phyloP scores from a whole-genome alignment of 768 basidiomycete species.

The Auricularia sp. region DNA sequence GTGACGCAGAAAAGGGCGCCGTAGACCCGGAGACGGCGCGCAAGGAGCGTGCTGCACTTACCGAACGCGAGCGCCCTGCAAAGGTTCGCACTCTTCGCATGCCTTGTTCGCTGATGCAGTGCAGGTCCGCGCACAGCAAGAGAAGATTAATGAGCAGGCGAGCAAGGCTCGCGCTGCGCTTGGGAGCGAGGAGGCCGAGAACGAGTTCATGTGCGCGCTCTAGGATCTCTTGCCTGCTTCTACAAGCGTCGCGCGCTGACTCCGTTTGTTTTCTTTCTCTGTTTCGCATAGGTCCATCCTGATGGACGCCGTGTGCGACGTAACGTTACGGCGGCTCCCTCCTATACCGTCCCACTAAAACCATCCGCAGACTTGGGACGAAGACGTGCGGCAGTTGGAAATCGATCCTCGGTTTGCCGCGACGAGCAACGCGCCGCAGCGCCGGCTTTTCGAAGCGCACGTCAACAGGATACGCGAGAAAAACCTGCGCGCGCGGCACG shows the following conservation, averaged over 20 bases:
- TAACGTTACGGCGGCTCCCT: slow-evolving; percentile 54
- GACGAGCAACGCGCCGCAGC: slow-evolving; percentile 48
- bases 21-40: slow-evolving; percentile 24
- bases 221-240: slow-evolving; percentile 9
- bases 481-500: slow-evolving; percentile 53
- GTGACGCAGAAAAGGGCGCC: slow-evolving; percentile 14
- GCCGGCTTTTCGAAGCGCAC: slow-evolving; percentile 66
- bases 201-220: slow-evolving; percentile 66
- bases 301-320: slow-evolving; percentile 84
- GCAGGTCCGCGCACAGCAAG: slow-evolving; percentile 8
- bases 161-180: slow-evolving; percentile 3
- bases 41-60: slow-evolving; percentile 60
- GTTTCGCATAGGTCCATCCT: slow-evolving; percentile 51
- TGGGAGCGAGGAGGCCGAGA: slow-evolving; percentile 53
- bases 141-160: slow-evolving; percentile 5
- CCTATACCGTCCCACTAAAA: slow-evolving; percentile 28
- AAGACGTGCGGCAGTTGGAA: slow-evolving; percentile 51
- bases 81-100: no score
- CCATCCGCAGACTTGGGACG: slow-evolving; percentile 47
- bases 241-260: slow-evolving; percentile 35
- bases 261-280: slow-evolving; percentile 10
- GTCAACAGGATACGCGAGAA: slow-evolving; percentile 57
- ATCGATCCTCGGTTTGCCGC: slow-evolving; percentile 64
- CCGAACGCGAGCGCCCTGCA: slow-evolving; percentile 60
- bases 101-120: no score